Base-by-base conservation (phyloP, 352 stramenopile genomes). In the Globisporangium orthogonon region DNA sequence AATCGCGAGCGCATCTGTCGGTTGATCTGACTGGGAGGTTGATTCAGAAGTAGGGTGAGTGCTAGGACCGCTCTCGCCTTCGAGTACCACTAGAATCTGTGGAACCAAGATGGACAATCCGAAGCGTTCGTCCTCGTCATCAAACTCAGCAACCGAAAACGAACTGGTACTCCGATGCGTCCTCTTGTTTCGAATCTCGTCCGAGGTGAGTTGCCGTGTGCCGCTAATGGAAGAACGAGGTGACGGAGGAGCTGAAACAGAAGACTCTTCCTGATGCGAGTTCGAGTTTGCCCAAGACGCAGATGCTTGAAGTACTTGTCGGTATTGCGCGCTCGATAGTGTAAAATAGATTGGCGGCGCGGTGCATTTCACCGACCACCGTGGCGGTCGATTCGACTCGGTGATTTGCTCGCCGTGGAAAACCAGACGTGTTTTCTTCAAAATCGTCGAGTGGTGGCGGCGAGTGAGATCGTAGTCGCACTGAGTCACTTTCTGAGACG, bases 301-400 rank as follows among this genome's bases (percentile, higher is more conserved):
- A n/a, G 77, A 87, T 31, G 77, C 74, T 45, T 83, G 72, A 11
- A 89, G 40, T 9, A 89, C 71, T 62, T 91, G 78, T 7, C 79
- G 69, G 29, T 87, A 88, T 56, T 91, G 81, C 1, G 71, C 62
- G 50, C 71, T 88, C 0, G 76, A 87, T 15, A 91, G 63, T 0
- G 76, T 81, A 50, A 91, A 86, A 48, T 83, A 86, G 30, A 91
- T 85, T 0, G 81, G 81, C n/a, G 81, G 81, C 15, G 73, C 74
- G 4, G 67, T 87, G 49, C 81, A 87, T 29, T 80, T 77, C 63
- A 85, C 78, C 29, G 63, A 43, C 81, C 78, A 91, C 30, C 78
- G 80, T 4, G 78, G 67, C 7, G 72, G 54, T 2, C 70, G 57
- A n/a, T 76, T 64, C 1, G 60, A 50, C 41, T 79, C 62, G 0